phyloP scores from a whole-genome alignment of 176 grass and related monocot species.

The Oryza glumipatula region DNA sequence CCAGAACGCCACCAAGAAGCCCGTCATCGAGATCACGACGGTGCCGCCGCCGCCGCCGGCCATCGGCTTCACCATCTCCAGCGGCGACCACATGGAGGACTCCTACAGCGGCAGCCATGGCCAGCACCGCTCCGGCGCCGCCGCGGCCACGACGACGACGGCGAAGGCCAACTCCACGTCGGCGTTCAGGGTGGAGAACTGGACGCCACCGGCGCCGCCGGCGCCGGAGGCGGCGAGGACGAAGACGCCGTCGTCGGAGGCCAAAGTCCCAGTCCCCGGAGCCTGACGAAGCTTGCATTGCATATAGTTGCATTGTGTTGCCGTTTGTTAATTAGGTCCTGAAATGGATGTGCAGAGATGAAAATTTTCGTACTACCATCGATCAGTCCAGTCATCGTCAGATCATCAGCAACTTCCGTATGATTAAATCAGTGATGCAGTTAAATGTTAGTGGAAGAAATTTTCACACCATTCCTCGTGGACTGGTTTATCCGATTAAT shows the following conservation, averaged over 20 bases:
- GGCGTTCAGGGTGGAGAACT: slow-evolving; percentile 72
- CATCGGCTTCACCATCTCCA: slow-evolving; percentile 71
- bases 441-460: background rate
- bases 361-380: background rate
- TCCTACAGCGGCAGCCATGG: slow-evolving; percentile 42
- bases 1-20: slow-evolving; percentile 75
- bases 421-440: background rate
- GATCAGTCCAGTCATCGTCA: background rate
- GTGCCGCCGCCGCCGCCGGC: slow-evolving; percentile 25
- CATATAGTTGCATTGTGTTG: background rate
- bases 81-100: slow-evolving; percentile 56
- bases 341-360: background rate
- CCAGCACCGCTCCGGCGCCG: slow-evolving; percentile 30
- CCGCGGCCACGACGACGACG: background rate
- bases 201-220: slow-evolving; percentile 44
- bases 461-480: background rate
- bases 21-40: slow-evolving; percentile 57
- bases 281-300: slow-evolving; percentile 19
- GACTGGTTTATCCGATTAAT: background rate
- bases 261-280: slow-evolving; percentile 49
- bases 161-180: slow-evolving; percentile 41
- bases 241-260: slow-evolving; percentile 39
- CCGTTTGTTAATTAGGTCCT: background rate
- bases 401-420: background rate
- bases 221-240: background rate